Evolutionary conservation across 768 basidiomycete species (phyloP), one percentile per base, ranked within the genome.

Genomic region (Auricularia cornea): DNA sequence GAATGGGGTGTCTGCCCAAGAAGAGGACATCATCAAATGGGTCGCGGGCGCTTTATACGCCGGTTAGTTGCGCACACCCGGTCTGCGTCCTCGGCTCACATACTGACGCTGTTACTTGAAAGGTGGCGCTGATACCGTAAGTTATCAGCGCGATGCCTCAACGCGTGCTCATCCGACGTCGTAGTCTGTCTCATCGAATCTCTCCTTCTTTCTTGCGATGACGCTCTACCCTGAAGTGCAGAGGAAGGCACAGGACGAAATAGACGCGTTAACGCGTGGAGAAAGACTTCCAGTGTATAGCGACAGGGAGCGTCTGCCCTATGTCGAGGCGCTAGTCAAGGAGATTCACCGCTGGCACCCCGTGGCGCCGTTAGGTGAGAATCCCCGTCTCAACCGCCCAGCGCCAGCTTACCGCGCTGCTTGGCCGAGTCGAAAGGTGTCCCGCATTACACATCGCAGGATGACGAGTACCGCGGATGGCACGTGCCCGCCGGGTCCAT

Each of bases 381-480:
- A 59, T 35, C 33, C 14, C 6, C n/a, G 12, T 29, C 12, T 12
- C 26, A 12, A 12, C 28, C 56, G 56, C 12, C 30, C 14, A 14
- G 20, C 59, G 52, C 29, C 11, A 62, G 33, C 57, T 12, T 26
- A 8, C n/a, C n/a, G n/a, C n/a, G n/a, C n/a, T n/a, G n/a, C n/a
- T n/a, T n/a, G n/a, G n/a, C n/a, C n/a, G 20, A 40, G 11, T 38
- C 23, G 23, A 68, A 81, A 63, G 82, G 81, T n/a, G 65, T 83
- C 64, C 82, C 82, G 29, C 82, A 83, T 73, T 76, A 80, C 60
- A 67, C 81, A 44, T 81, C 80, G 77, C 77, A 80, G 65, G 81
- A 82, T 65, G 81, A 82, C 70, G 69, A 76, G 23, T 84, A 83
- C 69, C 72, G 74, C 62, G 78, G 75, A 33, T 80, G 78, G 70